Conservation (phyloP, 208 protist species). For the Trichomonas vaginalis region DNA sequence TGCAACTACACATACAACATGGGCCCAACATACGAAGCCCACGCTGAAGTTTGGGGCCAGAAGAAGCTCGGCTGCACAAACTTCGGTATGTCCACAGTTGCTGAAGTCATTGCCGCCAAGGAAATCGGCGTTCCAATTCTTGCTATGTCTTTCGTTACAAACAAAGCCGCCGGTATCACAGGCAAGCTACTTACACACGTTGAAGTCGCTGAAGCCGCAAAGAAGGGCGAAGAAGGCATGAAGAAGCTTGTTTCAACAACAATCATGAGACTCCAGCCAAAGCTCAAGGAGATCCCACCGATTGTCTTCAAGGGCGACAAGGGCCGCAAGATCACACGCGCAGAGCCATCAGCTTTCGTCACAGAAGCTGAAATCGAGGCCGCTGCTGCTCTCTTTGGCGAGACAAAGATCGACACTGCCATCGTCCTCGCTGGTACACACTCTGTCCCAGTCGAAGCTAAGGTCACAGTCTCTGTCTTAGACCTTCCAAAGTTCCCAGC, state of each 20-base stretch:
- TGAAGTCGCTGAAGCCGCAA: background rate
- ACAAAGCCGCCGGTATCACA: background rate
- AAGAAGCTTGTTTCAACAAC: background rate
- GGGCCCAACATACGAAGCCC: background rate
- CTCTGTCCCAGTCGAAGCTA: background rate
- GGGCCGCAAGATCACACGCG: background rate
- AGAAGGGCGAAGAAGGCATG: background rate
- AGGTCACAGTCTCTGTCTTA: background rate
- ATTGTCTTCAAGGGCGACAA: background rate
- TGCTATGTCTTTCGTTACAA: constrained; percentile 14
- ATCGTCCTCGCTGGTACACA: background rate
- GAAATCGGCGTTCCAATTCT: background rate
- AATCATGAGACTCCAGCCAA: background rate
- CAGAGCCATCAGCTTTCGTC: background rate
- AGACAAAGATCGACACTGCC: background rate
- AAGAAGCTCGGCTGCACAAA: background rate
- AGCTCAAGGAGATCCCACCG: background rate
- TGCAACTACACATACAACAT: background rate
- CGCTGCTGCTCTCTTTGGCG: background rate
- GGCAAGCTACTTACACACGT: background rate
- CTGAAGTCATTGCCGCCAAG: background rate
- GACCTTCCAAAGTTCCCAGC: background rate
- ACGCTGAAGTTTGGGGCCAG: background rate
- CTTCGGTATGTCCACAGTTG: constrained; percentile 17
- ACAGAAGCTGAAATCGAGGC: background rate